Evolutionary conservation across 2,329 filamentous ascomycete genomes (phyloP).

Genomic region (Microcyclosporella mali): DNA sequence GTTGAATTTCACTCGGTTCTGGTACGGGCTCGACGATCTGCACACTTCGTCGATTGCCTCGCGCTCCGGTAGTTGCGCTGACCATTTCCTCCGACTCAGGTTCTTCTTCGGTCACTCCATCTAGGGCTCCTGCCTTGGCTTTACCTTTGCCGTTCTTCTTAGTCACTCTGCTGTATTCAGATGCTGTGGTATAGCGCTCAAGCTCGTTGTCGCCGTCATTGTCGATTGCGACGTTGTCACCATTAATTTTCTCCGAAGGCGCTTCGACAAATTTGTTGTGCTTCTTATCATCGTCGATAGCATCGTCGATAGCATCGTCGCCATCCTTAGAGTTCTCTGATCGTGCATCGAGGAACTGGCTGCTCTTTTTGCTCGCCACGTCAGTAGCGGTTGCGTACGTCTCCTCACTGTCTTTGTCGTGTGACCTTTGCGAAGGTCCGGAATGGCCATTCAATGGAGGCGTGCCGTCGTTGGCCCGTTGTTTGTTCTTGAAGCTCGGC

Average conservation of each 20-base stretch:
- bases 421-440: background rate
- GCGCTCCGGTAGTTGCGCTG: slow-evolving; percentile 8
- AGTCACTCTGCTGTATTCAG: slow-evolving; percentile 9
- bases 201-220: slow-evolving; percentile 11
- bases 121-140: slow-evolving; percentile 15
- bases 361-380: too few relatives aligned
- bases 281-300: slow-evolving; percentile 5
- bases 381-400: too few relatives aligned
- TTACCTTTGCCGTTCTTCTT: slow-evolving; percentile 12
- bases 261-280: slow-evolving; percentile 15
- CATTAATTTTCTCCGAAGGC: slow-evolving; percentile 12
- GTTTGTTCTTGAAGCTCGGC: slow-evolving; percentile 21
- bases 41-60: slow-evolving; percentile 15
- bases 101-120: slow-evolving; percentile 14
- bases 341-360: too few relatives aligned
- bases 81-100: slow-evolving; percentile 9
- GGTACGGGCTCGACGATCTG: slow-evolving; percentile 19
- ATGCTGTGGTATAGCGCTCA: slow-evolving; percentile 15
- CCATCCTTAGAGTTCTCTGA: too few relatives aligned
- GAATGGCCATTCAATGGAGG: slow-evolving; percentile 1
- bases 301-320: background rate
- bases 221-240: slow-evolving; percentile 9
- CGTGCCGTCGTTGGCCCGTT: slow-evolving; percentile 11
- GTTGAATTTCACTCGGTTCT: background rate
- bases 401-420: too few relatives aligned